phyloP scores from a whole-genome alignment of 768 basidiomycete genomes.

The Boletus rubropictus region DNA sequence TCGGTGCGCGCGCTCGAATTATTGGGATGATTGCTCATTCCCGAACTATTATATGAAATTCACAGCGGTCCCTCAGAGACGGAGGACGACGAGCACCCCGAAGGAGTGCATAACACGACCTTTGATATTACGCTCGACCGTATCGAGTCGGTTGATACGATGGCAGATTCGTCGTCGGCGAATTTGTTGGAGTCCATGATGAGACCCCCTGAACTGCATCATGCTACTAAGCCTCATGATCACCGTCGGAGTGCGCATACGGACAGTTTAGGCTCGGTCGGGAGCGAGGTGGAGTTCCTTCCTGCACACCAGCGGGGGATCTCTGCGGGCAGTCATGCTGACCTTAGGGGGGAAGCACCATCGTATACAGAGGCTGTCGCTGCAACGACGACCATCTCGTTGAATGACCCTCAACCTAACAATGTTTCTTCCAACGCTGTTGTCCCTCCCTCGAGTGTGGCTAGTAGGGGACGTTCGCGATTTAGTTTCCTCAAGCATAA shows the following conservation, averaged over 20 bases:
- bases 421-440: neutral
- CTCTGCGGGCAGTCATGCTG: conserved; percentile 14
- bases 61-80: conserved; percentile 24
- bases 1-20: conserved; percentile 29
- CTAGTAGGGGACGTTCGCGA: conserved; percentile 33
- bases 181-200: conserved; percentile 14
- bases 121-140: conserved; percentile 21
- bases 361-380: conserved; percentile 51
- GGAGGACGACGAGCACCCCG: conserved; percentile 23
- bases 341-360: conserved; percentile 59
- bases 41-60: neutral
- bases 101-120: conserved; percentile 3
- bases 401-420: conserved; percentile 19
- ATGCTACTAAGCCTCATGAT: neutral
- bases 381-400: conserved; percentile 9
- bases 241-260: conserved; percentile 14
- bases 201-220: conserved; percentile 13
- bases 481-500: conserved; percentile 42
- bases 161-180: conserved; percentile 18
- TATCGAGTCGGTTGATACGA: conserved; percentile 23
- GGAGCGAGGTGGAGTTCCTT: conserved; percentile 21
- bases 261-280: conserved; percentile 18
- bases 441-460: neutral
- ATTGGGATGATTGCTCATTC: neutral
- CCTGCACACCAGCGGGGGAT: conserved; percentile 9